Base-by-base conservation (phyloP, 495 filamentous ascomycete genomes). In the Lophiostoma macrostomum region DNA sequence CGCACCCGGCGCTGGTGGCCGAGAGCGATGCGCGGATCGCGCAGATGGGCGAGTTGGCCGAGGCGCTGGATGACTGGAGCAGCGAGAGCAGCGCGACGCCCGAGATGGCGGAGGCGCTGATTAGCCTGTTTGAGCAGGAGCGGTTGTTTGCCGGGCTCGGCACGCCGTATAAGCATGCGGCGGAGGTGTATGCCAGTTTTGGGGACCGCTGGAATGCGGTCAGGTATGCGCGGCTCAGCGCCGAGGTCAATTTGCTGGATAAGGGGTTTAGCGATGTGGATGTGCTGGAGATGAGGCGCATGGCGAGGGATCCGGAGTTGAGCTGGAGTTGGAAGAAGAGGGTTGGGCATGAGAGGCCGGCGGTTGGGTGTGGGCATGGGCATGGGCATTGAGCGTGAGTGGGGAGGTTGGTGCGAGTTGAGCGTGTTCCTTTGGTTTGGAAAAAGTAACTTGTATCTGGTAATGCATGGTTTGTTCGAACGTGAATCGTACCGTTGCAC, bases 111-210 rank as follows among this genome's bases (percentile, higher is more conserved):
- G 56, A 61, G 29, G 12, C 37, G 19, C 22, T 68, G 36, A 42
- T 68, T 7, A 30, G 36, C 14, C 40, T 68, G 53, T 61, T 61
- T 51, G 57, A 61, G 41, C 63, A 65, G 41, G 63, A 68, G 48
- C 51, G 60, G 41, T 38, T 68, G 27, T 48, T 41, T 24, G 60
- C 47, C 3, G 50, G 53, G 40, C 30, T 68, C 24, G 53, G 53
- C 5, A 38, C 51, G 20, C 53, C 50, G 23, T 68, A 66, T 34
- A 45, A 52, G 50, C 37, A 34, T 30, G 60, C 60, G 0, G 65
- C 65, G n/a, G 39, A 58, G 39, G 48, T 31, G 23, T 68, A 58
- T 30, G 32, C 23, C 11, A 50, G 36, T 16, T 37, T 57, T 18
- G 66, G 56, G 28, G 60, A 59, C 11, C 30, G 37, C 47, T 58